Conservation (phyloP, 768 basidiomycete species). For the Mycena alexandri region DNA sequence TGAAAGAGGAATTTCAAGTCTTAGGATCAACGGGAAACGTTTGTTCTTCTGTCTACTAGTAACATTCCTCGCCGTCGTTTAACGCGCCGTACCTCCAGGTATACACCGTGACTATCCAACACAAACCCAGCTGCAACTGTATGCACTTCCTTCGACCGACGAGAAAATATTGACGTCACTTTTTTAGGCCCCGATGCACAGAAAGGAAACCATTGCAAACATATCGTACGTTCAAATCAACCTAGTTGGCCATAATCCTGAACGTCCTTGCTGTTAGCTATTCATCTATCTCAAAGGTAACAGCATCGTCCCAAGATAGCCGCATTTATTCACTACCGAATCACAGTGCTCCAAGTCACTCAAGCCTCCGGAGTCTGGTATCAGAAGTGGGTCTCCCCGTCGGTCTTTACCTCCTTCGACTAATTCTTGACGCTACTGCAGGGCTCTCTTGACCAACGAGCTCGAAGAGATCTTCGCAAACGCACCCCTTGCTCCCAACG, state of each 20-base stretch:
- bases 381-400: constrained; percentile 66
- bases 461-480: constrained; percentile 73
- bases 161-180: constrained; percentile 1
- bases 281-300: constrained; percentile 79
- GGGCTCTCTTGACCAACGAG: constrained; percentile 77
- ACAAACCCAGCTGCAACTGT: constrained; percentile 77
- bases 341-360: constrained; percentile 73
- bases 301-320: background rate
- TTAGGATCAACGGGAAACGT: constrained; percentile 89
- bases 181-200: constrained; percentile 74
- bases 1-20: constrained; percentile 75
- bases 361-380: constrained; percentile 71
- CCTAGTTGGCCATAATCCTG: background rate
- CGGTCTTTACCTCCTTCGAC: background rate
- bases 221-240: constrained; percentile 64
- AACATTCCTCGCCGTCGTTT: background rate
- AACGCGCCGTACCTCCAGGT: constrained; percentile 52
- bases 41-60: no score
- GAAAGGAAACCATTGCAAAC: constrained; percentile 89
- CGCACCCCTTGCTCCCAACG: constrained; percentile 77
- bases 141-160: constrained; percentile 30
- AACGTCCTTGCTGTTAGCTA: constrained; percentile 53
- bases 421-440: constrained; percentile 37
- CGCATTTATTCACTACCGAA: background rate
- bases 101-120: constrained; percentile 77